Conservation (phyloP, 345 rosid genomes). For the Theobroma cacao region DNA sequence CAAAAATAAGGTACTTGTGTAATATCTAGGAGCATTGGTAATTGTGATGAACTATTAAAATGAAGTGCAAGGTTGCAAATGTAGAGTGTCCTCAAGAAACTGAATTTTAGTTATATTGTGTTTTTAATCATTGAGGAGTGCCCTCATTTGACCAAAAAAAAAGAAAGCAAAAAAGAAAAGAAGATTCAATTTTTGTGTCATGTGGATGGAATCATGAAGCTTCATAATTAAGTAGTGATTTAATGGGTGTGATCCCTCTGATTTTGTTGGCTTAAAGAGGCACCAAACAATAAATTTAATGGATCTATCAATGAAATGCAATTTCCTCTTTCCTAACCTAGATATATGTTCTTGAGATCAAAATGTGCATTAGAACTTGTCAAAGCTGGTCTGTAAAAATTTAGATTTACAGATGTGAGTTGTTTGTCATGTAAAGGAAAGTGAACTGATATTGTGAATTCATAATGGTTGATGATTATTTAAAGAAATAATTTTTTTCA, state of each 20-base stretch:
- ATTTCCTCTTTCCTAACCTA: neutral
- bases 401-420: neutral
- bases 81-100: neutral
- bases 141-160: neutral
- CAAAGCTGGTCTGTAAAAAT: neutral
- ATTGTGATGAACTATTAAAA: neutral
- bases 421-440: neutral
- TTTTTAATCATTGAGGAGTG: neutral
- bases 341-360: neutral
- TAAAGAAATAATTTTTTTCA: neutral
- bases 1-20: neutral
- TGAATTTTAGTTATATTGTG: neutral
- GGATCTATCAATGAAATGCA: neutral
- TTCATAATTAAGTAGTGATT: neutral
- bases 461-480: neutral
- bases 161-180: neutral
- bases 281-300: neutral
- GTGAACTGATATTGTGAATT: neutral
- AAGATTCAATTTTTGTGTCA: neutral
- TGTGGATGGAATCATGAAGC: neutral
- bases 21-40: neutral
- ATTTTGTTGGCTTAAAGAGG: neutral
- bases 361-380: neutral
- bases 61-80: neutral
- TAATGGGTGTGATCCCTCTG: slow-evolving; percentile 2